Evolutionary conservation across 1,284 basidiomycete species (phyloP), one percentile per base, ranked within the genome.

Genomic region (Sporisorium exsertum): DNA sequence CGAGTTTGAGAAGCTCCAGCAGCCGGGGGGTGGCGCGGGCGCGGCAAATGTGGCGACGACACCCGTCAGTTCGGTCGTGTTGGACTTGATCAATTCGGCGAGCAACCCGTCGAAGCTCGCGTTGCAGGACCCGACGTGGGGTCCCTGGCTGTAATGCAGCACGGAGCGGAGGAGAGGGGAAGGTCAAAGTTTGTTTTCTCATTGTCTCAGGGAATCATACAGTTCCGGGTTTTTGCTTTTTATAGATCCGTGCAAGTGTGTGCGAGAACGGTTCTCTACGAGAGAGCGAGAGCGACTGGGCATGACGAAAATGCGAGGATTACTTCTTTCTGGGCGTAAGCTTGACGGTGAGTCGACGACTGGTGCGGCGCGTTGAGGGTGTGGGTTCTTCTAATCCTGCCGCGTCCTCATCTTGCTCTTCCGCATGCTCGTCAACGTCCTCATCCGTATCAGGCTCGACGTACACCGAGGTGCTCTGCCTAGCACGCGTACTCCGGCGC

Each of bases 71-170:
- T 92, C 94, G 83, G 92, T 93, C 1, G 91, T 95, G 53, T 91
- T 92, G 16, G 93, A 92, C 80, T 88, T 98, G 32, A 92, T 99
- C 80, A 92, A 88, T 29, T 86, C 87, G 63, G 89, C 89, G 22
- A 89, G 88, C 32, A 87, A 88, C 57, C 87, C 88, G 6, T 84
- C 86, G 42, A 87, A 88, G 58, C 83, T 90, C 16, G 87, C 88
- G 13, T 79, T 87, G 94, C 86, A 88, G 57, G 74, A 77, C 45
- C 74, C 74, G 2, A 77, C 74, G 2, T 77, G 74, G 74, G 56
- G 47, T 22, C 74, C 74, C 2, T 77, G 74, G 74, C 54, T 77
- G 20, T 77, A 46, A n/a, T n/a, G n/a, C n/a, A n/a, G n/a, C n/a
- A n/a, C n/a, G 35, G 18, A n/a, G 32, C 29, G 24, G 24, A 20